phyloP scores from a whole-genome alignment of 2,329 filamentous ascomycete species.

The Alternaria triticimaculans region DNA sequence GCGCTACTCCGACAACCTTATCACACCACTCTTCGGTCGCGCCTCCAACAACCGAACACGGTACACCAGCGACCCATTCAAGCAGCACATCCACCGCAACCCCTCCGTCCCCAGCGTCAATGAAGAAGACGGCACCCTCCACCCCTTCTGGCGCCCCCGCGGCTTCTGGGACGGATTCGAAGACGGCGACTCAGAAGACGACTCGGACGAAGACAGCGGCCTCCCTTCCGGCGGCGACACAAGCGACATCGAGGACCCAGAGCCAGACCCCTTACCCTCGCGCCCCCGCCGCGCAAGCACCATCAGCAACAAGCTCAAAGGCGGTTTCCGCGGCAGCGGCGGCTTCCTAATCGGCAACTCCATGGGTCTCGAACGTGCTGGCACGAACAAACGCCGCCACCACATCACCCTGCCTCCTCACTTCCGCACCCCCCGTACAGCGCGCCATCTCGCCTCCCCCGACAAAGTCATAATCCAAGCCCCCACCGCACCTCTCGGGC shows the following conservation, averaged over 20 bases:
- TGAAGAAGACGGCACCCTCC: constrained; percentile 56
- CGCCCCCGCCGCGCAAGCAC: constrained; percentile 26
- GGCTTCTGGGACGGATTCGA: constrained; percentile 67
- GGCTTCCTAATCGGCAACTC: constrained; percentile 63
- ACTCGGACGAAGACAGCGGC: constrained; percentile 35
- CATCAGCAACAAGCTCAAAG: constrained; percentile 40
- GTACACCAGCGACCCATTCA: constrained; percentile 27
- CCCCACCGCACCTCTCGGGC: constrained; percentile 28
- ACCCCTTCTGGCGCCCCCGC: constrained; percentile 69
- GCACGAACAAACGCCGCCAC: constrained; percentile 41
- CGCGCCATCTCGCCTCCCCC: constrained; percentile 21
- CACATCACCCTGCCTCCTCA: constrained; percentile 34
- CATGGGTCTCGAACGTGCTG: constrained; percentile 59
- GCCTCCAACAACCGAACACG: constrained; percentile 35
- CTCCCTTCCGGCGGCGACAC: constrained; percentile 57
- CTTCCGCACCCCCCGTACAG: constrained; percentile 21
- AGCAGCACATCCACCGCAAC: constrained; percentile 20
- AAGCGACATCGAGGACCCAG: constrained; percentile 44
- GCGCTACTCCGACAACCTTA: constrained; percentile 55
- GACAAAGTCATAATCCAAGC: constrained; percentile 34
- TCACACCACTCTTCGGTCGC: constrained; percentile 50
- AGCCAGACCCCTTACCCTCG: constrained; percentile 22
- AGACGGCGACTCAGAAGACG: constrained; percentile 49
- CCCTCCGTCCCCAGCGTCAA: constrained; percentile 38
- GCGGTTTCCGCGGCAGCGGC: constrained; percentile 50